Conservation (phyloP, 2,329 filamentous ascomycete genomes). For the Endoconidiophora polonica region DNA sequence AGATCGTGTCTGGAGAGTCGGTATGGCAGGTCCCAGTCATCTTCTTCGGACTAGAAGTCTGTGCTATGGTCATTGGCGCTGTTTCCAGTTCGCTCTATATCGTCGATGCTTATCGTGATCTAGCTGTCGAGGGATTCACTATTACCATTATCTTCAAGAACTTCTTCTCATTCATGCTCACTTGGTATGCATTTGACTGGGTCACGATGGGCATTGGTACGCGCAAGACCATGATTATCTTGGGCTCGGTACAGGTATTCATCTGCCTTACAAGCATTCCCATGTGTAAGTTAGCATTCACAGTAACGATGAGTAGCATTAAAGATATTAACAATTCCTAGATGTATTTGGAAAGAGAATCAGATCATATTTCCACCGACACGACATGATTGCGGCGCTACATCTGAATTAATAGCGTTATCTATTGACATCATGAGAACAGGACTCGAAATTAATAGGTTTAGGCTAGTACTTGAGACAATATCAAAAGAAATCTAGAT, state of each 20-base stretch:
- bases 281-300: slow-evolving; percentile 48
- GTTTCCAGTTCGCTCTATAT: slow-evolving; percentile 77
- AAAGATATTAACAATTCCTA: slow-evolving; percentile 20
- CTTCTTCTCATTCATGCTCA: slow-evolving; percentile 74
- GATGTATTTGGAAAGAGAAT: slow-evolving; percentile 67
- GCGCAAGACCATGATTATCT: slow-evolving; percentile 45
- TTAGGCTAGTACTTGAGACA: no score
- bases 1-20: slow-evolving; percentile 39
- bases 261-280: slow-evolving; percentile 62
- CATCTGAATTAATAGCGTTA: slow-evolving; percentile 2
- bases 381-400: slow-evolving; percentile 42
- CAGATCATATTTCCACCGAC: slow-evolving; percentile 55
- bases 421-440: neutral
- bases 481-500: no score
- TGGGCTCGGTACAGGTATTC: slow-evolving; percentile 61
- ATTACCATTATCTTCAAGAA: slow-evolving; percentile 90
- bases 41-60: slow-evolving; percentile 71
- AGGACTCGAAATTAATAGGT: no score
- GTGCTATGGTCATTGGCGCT: slow-evolving; percentile 82
- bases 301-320: slow-evolving; percentile 2
- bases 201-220: slow-evolving; percentile 44
- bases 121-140: slow-evolving; percentile 77
- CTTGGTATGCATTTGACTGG: slow-evolving; percentile 75
- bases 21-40: slow-evolving; percentile 59
- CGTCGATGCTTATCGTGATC: slow-evolving; percentile 81